Base-by-base conservation (phyloP, 768 basidiomycete species). In the Pulveroboletus sp. region DNA sequence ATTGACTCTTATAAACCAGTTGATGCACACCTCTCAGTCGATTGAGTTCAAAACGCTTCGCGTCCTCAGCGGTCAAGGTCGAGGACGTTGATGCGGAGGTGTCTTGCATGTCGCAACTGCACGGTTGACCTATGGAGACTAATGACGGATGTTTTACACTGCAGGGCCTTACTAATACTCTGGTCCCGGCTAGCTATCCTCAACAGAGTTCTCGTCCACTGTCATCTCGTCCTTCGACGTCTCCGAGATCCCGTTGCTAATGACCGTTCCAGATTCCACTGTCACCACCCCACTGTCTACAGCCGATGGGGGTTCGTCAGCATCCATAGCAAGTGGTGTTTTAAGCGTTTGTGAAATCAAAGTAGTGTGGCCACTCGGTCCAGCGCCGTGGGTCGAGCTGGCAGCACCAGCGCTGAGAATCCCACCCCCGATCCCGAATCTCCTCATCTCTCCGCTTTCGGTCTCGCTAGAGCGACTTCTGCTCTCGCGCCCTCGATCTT, bases 21-120 rank as follows among this genome's bases (percentile, higher is more conserved):
- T 31, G 26, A 31, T 31, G 27, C 58, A 44, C 44, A 86, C 88
- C 88, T 80, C 78, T 83, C 21, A 92, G 70, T 46, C 89, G 79
- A 59, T 92, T 90, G 38, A 91, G 75, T 64, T 93, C 89, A 24
- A 91, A 75, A 49, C 80, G 78, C 61, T 79, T 84, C 40, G 80
- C 70, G 63, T 86, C 81, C 55, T 92, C 89, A 13, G 84, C 80
- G 8, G 83, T 82, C 30, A 83, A 47, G 53, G 70, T n/a, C 47
- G 54, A 51, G 11, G 53, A 10, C 13, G 51, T 48, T 33, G 56
- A 26, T 15, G 49, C n/a, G 3, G 56, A 42, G 54, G 43, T 6
- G 18, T 49, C 47, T 28, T 52, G 40, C 46, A 56, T 60, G 39
- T 28, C 31, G 45, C 27, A 21, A n/a, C n/a, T n/a, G n/a, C n/a